phyloP scores from a whole-genome alignment of 192 early-diverging fungal species.

The Coemansia sp. region DNA sequence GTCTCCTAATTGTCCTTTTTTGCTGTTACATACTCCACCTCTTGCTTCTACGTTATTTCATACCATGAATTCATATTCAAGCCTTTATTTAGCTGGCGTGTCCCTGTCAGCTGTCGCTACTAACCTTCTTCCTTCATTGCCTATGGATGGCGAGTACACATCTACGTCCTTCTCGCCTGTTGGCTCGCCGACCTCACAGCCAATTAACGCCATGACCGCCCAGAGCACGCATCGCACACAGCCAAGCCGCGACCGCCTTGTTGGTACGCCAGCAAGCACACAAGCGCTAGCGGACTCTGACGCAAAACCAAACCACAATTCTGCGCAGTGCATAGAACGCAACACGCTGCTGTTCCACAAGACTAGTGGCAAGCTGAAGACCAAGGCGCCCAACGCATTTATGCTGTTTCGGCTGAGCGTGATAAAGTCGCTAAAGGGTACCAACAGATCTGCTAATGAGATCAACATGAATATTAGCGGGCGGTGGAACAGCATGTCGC shows the following conservation, averaged over 20 bases:
- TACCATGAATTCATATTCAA: not conserved
- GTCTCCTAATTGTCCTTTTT: not conserved
- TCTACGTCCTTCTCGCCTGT: not conserved
- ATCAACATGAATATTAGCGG: conserved; percentile 13
- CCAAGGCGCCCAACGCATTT: conserved; percentile 23
- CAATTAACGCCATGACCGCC: not conserved
- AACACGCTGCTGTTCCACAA: conserved; percentile 9
- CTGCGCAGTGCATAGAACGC: not conserved
- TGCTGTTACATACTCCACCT: not conserved
- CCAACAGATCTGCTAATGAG: not conserved
- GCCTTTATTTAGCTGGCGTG: not conserved
- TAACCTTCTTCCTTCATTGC: not conserved
- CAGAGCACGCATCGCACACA: not conserved
- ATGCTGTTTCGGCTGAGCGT: conserved; percentile 25
- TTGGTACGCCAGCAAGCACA: not conserved
- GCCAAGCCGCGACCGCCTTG: not conserved
- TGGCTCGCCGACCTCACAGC: not conserved
- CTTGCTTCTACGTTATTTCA: not conserved
- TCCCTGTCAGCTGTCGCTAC: not conserved
- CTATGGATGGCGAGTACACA: not conserved
- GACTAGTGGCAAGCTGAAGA: conserved; percentile 3
- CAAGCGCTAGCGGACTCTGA: not conserved
- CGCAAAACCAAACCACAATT: not conserved
- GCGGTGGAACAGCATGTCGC: not conserved
- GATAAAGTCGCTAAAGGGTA: conserved; percentile 24